Evolutionary conservation across 768 basidiomycete species (phyloP).

Genomic region (Tremella yokohamensis): DNA sequence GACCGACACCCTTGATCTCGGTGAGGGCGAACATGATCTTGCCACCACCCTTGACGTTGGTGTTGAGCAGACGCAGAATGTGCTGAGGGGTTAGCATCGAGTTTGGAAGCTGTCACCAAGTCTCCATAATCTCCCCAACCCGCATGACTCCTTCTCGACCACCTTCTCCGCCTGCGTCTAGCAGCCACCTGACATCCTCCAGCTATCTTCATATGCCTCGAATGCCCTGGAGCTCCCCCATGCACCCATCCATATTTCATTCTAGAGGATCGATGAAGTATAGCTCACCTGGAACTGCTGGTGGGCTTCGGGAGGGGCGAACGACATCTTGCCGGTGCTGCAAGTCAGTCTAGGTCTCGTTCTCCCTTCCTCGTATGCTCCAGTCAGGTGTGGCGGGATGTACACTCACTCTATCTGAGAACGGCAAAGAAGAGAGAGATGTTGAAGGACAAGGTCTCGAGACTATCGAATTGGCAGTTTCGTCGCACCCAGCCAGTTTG

Average conservation of each 20-base stretch:
- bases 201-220: no score
- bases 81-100: constrained; percentile 60
- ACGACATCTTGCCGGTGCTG: constrained; percentile 69
- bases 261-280: background rate
- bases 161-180: constrained; percentile 1
- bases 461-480: constrained; percentile 10
- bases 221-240: no score
- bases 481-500: constrained; percentile 5
- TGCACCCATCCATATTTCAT: no score
- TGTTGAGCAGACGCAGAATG: constrained; percentile 95
- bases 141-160: background rate
- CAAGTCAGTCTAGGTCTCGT: constrained; percentile 4
- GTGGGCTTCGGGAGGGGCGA: constrained; percentile 92
- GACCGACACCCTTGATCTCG: constrained; percentile 99
- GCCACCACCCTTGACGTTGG: constrained; percentile 98
- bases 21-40: constrained; percentile 98
- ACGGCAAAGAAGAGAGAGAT: background rate
- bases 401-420: constrained; percentile 6
- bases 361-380: no score
- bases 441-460: background rate
- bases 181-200: no score
- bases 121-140: no score
- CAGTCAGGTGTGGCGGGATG: no score
- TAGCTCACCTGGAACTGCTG: constrained; percentile 82
- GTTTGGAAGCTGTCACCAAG: no score